Evolutionary conservation across 2,329 filamentous ascomycete genomes (phyloP).

Genomic region (Stachybotrys chlorohalonatus): DNA sequence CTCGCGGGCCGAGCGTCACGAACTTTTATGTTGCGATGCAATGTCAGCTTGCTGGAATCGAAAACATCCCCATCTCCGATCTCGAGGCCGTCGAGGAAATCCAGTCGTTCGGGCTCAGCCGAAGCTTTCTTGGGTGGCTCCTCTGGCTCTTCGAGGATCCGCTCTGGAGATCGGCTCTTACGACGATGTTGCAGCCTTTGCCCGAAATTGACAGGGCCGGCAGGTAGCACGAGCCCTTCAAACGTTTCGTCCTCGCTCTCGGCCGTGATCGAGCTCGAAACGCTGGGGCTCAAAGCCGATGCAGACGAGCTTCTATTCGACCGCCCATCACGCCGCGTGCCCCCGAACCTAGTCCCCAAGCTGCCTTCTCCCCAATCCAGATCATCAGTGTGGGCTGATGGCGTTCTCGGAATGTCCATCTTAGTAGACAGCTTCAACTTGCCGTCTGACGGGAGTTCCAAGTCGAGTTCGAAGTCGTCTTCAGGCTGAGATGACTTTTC

Average conservation of each 20-base stretch:
- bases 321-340: slow-evolving; percentile 69
- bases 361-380: slow-evolving; percentile 94
- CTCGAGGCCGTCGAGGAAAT: slow-evolving; percentile 81
- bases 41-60: slow-evolving; percentile 67
- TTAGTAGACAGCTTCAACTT: slow-evolving; percentile 55
- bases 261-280: slow-evolving; percentile 80
- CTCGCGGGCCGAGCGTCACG: slow-evolving; percentile 64
- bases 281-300: slow-evolving; percentile 84
- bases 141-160: slow-evolving; percentile 29
- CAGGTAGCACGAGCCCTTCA: slow-evolving; percentile 78
- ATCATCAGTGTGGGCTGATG: slow-evolving; percentile 56
- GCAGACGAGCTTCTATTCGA: slow-evolving; percentile 79
- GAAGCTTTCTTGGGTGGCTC: slow-evolving; percentile 20
- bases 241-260: slow-evolving; percentile 93
- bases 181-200: slow-evolving; percentile 68
- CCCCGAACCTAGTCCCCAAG: slow-evolving; percentile 80
- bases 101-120: slow-evolving; percentile 50
- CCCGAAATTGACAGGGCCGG: slow-evolving; percentile 73
- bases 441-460: slow-evolving; percentile 61
- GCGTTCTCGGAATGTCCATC: slow-evolving; percentile 54
- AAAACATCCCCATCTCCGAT: slow-evolving; percentile 78
- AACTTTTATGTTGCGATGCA: slow-evolving; percentile 87
- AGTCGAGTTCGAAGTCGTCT: slow-evolving; percentile 64
- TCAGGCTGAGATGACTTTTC: slow-evolving; percentile 26
- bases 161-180: slow-evolving; percentile 47